Evolutionary conservation across 805 yeast genomes (phyloP).

Genomic region (Starmerella bacillaris): DNA sequence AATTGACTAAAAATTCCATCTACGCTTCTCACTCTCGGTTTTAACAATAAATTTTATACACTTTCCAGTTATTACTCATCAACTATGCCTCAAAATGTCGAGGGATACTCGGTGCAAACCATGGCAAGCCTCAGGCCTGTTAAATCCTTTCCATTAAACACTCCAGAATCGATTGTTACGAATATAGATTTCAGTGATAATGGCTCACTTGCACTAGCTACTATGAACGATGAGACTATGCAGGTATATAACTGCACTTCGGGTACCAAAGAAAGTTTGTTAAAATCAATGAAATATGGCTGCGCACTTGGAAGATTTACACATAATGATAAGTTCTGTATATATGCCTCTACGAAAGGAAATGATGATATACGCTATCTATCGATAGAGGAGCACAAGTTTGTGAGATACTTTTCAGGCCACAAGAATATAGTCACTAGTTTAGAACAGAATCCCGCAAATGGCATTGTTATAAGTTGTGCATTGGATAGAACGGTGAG

Average conservation of each 20-base stretch:
- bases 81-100: background rate
- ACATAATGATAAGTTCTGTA: conserved; percentile 49
- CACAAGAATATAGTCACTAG: conserved; percentile 62
- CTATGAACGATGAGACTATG: conserved; percentile 67
- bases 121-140: background rate
- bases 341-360: conserved; percentile 69
- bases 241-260: conserved; percentile 60
- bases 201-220: conserved; percentile 57
- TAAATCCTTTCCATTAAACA: background rate
- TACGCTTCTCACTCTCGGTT: too few relatives aligned
- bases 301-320: conserved; percentile 74
- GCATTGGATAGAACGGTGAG: conserved; percentile 65
- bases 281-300: conserved; percentile 80
- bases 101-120: background rate
- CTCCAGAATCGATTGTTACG: conserved; percentile 19
- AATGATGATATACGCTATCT: conserved; percentile 46
- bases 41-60: too few relatives aligned
- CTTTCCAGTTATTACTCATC: too few relatives aligned
- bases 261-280: conserved; percentile 44
- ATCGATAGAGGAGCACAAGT: conserved; percentile 59
- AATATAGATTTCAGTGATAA: conserved; percentile 56
- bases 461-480: conserved; percentile 46
- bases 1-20: too few relatives aligned
- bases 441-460: conserved; percentile 54
- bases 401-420: conserved; percentile 70